A percentile compares a stretch with the other conserved stretches of the same genome.
These are phyloP conservation scores for Cardamine occulta DNA, from an alignment of 345 rosid genomes.

Conservation along the genomic window DNA sequence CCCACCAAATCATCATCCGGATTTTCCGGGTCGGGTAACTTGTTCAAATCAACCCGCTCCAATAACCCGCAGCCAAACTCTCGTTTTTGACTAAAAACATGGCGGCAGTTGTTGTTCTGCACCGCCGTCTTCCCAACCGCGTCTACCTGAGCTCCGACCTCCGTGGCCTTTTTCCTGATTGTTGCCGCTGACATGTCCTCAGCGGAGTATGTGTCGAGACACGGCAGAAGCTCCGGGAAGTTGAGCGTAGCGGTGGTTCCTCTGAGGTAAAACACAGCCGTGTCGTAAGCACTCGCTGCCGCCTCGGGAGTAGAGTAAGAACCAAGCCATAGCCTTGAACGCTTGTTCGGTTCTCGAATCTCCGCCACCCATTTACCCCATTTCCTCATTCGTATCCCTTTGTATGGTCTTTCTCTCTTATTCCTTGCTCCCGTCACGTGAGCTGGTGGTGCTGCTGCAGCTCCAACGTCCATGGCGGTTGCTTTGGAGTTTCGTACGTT, in stretches of 20 bases:
- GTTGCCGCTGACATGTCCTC: slow-evolving; percentile 75
- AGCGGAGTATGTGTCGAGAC: slow-evolving; percentile 40
- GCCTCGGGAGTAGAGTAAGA: slow-evolving; percentile 90
- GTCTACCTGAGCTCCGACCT: slow-evolving; percentile 88
- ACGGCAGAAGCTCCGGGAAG: slow-evolving; percentile 73
- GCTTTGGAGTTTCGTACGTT: not conserved
- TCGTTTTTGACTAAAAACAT: slow-evolving; percentile 29
- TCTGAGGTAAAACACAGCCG: slow-evolving; percentile 81
- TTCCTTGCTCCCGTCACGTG: slow-evolving; percentile 37
- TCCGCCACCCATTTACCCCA: slow-evolving; percentile 99
- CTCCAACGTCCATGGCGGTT: slow-evolving; percentile 36
- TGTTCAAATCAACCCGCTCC: slow-evolving; percentile 81
- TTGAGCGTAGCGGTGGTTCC: slow-evolving; percentile 81
- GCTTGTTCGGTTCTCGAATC: slow-evolving; percentile 91
- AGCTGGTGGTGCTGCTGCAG: slow-evolving; percentile 1
- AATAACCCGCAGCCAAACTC: slow-evolving; percentile 40
- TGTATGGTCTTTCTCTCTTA: slow-evolving; percentile 60
- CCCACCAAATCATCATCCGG: slow-evolving; percentile 49
- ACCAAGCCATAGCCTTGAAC: slow-evolving; percentile 96
- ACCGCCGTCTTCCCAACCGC: slow-evolving; percentile 57
- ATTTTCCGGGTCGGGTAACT: slow-evolving; percentile 85
- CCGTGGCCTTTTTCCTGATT: slow-evolving; percentile 79
- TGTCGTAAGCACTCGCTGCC: slow-evolving; percentile 96
- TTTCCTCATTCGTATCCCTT: slow-evolving; percentile 98
- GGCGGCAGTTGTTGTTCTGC: slow-evolving; percentile 40